phyloP scores from a whole-genome alignment of 1,284 basidiomycete genomes.

The Amylostereum areolatum region DNA sequence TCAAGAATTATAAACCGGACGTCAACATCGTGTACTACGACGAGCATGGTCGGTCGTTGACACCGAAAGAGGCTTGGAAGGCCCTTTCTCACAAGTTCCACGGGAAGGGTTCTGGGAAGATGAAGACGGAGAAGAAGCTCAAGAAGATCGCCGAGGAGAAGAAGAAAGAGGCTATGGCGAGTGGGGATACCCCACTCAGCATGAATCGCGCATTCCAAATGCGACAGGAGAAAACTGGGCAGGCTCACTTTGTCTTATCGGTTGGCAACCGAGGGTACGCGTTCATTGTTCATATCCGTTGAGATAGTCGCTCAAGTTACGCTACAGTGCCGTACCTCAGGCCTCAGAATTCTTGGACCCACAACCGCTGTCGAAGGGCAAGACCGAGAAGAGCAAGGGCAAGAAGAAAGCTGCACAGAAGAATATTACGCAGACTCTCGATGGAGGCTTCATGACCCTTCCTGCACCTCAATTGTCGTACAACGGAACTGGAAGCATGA shows the following conservation, averaged over 20 bases:
- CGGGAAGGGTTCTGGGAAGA: constrained; percentile 88
- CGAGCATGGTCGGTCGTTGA: constrained; percentile 87
- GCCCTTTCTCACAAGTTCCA: constrained; percentile 94
- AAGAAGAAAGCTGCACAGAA: constrained; percentile 68
- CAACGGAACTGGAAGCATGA: constrained; percentile 33
- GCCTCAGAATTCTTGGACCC: constrained; percentile 71
- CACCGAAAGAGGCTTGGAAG: constrained; percentile 97
- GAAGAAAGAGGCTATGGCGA: constrained; percentile 86
- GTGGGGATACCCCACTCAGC: constrained; percentile 88
- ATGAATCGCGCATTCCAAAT: constrained; percentile 90
- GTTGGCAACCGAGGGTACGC: constrained; percentile 89
- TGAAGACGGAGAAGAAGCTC: constrained; percentile 91
- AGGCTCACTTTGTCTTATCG: constrained; percentile 90
- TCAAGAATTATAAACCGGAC: constrained; percentile 95
- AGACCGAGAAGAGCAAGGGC: constrained; percentile 71
- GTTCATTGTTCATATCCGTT: constrained; percentile 1
- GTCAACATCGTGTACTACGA: constrained; percentile 96
- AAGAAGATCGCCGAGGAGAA: constrained; percentile 94
- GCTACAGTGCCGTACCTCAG: constrained; percentile 72
- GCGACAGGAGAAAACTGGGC: constrained; percentile 86
- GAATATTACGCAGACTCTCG: constrained; percentile 38
- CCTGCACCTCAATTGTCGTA: constrained; percentile 44
- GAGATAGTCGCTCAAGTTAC: constrained; percentile 10
- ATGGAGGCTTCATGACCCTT: constrained; percentile 66
- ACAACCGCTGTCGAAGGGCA: constrained; percentile 66